Evolutionary conservation across 2,329 filamentous ascomycete genomes (phyloP).

Genomic region (Ceratocystis destructans): DNA sequence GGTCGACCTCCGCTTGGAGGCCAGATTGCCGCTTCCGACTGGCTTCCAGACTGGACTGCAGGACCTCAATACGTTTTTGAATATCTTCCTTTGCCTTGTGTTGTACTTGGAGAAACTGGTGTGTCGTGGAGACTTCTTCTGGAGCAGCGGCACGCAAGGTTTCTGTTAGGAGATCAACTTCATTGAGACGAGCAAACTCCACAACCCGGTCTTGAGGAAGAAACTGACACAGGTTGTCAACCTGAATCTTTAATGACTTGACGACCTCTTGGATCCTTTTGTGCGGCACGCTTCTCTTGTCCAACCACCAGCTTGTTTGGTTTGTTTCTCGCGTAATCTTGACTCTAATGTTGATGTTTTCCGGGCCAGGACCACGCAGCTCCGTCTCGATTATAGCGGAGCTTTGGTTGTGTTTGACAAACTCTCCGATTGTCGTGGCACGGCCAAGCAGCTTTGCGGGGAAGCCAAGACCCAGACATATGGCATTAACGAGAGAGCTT

Average conservation of each 20-base stretch:
- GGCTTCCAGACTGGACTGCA: slow-evolving; percentile 41
- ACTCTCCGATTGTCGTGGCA: slow-evolving; percentile 72
- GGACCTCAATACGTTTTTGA: slow-evolving; percentile 38
- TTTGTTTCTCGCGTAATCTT: slow-evolving; percentile 73
- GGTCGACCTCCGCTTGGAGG: slow-evolving; percentile 69
- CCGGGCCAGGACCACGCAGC: slow-evolving; percentile 48
- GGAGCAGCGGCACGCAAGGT: slow-evolving; percentile 82
- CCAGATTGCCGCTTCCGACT: slow-evolving; percentile 58
- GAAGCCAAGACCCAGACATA: slow-evolving; percentile 84
- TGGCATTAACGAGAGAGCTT: slow-evolving; percentile 91
- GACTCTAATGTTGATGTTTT: slow-evolving; percentile 62
- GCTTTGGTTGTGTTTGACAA: slow-evolving; percentile 76
- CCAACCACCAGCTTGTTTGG: slow-evolving; percentile 62
- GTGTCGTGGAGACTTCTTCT: slow-evolving; percentile 64
- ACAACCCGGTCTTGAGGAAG: slow-evolving; percentile 90
- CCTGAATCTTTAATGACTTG: slow-evolving; percentile 68
- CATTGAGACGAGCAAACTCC: slow-evolving; percentile 75
- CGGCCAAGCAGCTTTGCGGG: slow-evolving; percentile 69
- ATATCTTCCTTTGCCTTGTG: slow-evolving; percentile 41
- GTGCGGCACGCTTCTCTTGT: slow-evolving; percentile 48
- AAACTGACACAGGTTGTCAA: slow-evolving; percentile 96
- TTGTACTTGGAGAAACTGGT: slow-evolving; percentile 57
- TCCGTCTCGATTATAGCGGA: slow-evolving; percentile 83
- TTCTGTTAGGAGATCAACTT: slow-evolving; percentile 67
- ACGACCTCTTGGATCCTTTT: slow-evolving; percentile 56